Evolutionary conservation across 495 filamentous ascomycete genomes (phyloP), one percentile per base, ranked within the genome.

Genomic region (Tuber brumale): DNA sequence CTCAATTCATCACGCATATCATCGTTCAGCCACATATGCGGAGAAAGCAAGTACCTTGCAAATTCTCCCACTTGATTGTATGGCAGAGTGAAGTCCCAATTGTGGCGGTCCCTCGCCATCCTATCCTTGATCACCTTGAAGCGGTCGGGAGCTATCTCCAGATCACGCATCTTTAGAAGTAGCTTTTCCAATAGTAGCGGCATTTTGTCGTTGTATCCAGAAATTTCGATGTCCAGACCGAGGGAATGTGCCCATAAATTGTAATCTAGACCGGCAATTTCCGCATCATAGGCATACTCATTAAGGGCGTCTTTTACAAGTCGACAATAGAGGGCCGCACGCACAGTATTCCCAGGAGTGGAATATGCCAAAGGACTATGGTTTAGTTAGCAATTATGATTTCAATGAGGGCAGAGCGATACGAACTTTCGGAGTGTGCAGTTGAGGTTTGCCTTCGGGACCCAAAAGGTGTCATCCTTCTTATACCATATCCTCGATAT

Each of bases 401-500:
- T 6, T 35, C 21, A 43, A 19, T 19, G 45, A 23, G 21, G 69
- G 31, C 31, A n/a, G 37, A 42, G 43, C 16, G 39, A 35, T 19
- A 73, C 76, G 69, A 46, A 83, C 81, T 92, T 97, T 76, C 92
- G 89, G 77, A 96, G 87, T 71, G 89, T 92, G 61, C 97, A 88
- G 79, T 93, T 88, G 23, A 97, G 83, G 78, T 92, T 97, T 0
- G 91, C 95, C 84, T 97, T 97, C 2, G 95, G 95, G 6, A 99
- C 95, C 95, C 95, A 99, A 85, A 97, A 99, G 0, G 90, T 93
- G 80, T 99, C 95, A 80, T 99, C 95, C 85, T 98, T 98, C 88
- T 99, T 99, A 85, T 89, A 97, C 95, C 95, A 99, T n/a, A 92
- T 90, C 44, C 95, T 90, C 3, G 92, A 89, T 12, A 89, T 85